Evolutionary conservation across 306 rosid genomes (phyloP).

Genomic region (Rubus idaeus): DNA sequence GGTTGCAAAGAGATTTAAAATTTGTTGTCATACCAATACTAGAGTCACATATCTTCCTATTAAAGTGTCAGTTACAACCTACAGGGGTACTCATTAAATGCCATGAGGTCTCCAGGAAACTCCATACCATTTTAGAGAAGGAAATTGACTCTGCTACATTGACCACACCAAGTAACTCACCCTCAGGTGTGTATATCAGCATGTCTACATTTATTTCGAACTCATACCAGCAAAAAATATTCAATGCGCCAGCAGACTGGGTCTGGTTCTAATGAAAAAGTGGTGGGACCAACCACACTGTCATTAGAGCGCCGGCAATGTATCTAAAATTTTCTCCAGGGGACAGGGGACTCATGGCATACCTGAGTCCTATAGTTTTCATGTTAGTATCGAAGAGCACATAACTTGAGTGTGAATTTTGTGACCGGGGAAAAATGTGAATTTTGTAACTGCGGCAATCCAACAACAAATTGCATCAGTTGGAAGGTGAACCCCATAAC

Average conservation of each 20-base stretch:
- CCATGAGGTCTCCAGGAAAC: constrained; percentile 7
- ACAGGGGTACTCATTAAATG: constrained; percentile 18
- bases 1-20: constrained; percentile 20
- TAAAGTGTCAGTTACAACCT: constrained; percentile 2
- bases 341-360: not conserved
- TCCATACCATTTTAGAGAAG: constrained; percentile 5
- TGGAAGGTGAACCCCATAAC: not conserved
- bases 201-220: not conserved
- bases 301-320: not conserved
- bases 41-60: constrained; percentile 10
- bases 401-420: not conserved
- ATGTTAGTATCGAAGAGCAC: not conserved
- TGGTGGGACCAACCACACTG: not conserved
- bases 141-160: constrained; percentile 1
- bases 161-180: not conserved
- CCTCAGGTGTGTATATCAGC: not conserved
- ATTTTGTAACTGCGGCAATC: not conserved
- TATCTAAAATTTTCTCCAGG: not conserved
- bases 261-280: not conserved
- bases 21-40: constrained; percentile 15
- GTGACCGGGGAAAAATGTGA: not conserved
- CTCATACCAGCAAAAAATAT: constrained; percentile 1
- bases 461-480: not conserved
- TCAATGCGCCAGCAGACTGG: not conserved
- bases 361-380: not conserved